These are phyloP conservation scores for Termitomyces heimii DNA, from an alignment of 768 basidiomycete genomes.

Conservation along the genomic window DNA sequence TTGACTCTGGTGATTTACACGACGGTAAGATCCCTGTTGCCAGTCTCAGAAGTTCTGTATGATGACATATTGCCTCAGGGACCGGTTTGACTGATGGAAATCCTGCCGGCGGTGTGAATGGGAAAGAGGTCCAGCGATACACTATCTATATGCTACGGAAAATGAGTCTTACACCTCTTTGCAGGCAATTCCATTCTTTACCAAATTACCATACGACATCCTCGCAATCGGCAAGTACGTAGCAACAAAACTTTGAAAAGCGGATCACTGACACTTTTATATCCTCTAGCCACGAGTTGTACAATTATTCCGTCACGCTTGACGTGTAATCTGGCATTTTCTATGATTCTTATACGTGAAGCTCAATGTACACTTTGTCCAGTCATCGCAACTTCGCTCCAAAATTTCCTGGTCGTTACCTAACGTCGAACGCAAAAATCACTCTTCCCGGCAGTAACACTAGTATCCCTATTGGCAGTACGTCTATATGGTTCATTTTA, in stretches of 20 bases:
- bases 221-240: constrained; percentile 81
- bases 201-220: constrained; percentile 72
- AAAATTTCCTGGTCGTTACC: constrained; percentile 62
- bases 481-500: not conserved
- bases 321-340: constrained; percentile 46
- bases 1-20: constrained; percentile 45
- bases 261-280: not conserved
- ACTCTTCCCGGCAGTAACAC: constrained; percentile 46
- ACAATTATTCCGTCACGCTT: constrained; percentile 57
- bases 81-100: constrained; percentile 77
- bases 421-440: constrained; percentile 83
- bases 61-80: constrained; percentile 27
- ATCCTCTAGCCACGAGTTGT: constrained; percentile 68
- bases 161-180: not conserved
- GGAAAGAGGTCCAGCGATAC: constrained; percentile 46
- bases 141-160: not conserved
- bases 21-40: constrained; percentile 37
- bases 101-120: constrained; percentile 65
- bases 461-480: constrained; percentile 33
- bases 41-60: not conserved
- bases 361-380: not conserved
- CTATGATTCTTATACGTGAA: not conserved
- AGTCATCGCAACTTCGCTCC: constrained; percentile 63
- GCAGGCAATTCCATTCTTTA: constrained; percentile 72
- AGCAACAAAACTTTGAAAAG: not conserved